phyloP scores from a whole-genome alignment of 495 filamentous ascomycete genomes.

The Clavariopsis aquatica region DNA sequence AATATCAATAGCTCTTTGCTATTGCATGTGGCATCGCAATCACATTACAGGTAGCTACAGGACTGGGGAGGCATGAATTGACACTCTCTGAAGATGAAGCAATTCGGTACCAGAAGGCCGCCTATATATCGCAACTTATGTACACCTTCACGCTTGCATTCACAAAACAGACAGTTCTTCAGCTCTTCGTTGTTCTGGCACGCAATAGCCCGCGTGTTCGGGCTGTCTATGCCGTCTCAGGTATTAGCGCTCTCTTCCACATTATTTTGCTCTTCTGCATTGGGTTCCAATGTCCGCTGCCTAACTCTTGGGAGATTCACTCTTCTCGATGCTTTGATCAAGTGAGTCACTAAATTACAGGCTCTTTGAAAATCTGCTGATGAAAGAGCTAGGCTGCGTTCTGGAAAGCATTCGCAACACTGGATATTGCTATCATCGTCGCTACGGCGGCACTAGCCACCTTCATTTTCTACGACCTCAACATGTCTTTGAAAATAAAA shows the following conservation, averaged over 20 bases:
- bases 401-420: not conserved
- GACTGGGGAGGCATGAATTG: not conserved
- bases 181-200: not conserved
- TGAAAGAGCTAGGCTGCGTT: not conserved
- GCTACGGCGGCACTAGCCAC: not conserved
- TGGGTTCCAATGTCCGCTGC: not conserved
- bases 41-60: not conserved
- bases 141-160: not conserved
- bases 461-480: not conserved
- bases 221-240: not conserved
- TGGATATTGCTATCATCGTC: not conserved
- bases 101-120: not conserved
- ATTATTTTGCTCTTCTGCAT: not conserved
- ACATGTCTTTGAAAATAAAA: not conserved
- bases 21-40: not conserved
- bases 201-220: slow-evolving; percentile 2
- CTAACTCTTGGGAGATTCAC: not conserved
- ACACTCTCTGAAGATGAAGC: not conserved
- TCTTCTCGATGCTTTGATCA: not conserved
- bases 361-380: not conserved
- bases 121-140: not conserved
- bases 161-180: not conserved
- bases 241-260: not conserved
- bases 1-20: not conserved
- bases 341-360: not conserved